phyloP scores from a whole-genome alignment of 2,329 filamentous ascomycete genomes.

The Tolypocladium album region DNA sequence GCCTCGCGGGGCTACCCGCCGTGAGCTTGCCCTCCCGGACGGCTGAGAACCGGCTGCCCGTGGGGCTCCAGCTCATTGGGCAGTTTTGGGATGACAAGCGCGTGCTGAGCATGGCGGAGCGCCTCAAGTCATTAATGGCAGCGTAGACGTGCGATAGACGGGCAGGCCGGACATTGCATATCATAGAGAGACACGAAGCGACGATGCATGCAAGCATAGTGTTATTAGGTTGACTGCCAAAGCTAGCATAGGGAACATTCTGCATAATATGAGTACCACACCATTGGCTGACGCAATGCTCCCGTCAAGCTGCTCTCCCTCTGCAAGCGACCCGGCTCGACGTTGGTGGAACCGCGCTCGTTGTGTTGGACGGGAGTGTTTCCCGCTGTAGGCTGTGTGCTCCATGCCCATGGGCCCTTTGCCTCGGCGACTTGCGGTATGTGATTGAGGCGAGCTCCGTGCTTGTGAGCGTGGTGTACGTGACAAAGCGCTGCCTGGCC shows the following conservation, averaged over 20 bases:
- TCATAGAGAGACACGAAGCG: not conserved
- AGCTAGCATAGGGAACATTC: not conserved
- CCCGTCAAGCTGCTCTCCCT: not conserved
- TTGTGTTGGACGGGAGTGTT: not conserved
- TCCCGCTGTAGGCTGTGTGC: not conserved
- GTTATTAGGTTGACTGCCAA: not conserved
- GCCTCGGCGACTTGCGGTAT: not conserved
- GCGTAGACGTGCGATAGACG: not conserved
- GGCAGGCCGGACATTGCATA: not conserved
- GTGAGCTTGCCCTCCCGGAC: constrained; percentile 59
- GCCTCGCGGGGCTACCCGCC: constrained; percentile 80
- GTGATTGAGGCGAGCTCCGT: not conserved
- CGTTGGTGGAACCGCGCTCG: no score
- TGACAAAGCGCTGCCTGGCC: not conserved
- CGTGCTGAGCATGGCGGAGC: constrained; percentile 47
- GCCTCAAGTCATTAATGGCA: constrained; percentile 6
- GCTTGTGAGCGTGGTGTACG: not conserved
- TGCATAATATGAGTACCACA: not conserved
- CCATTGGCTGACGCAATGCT: not conserved
- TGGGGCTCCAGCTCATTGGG: constrained; percentile 66
- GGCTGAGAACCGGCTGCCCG: constrained; percentile 20
- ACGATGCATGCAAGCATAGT: not conserved
- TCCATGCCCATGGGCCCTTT: not conserved
- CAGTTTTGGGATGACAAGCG: constrained; percentile 68
- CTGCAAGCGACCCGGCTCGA: not conserved